Percentiles rank a stretch among this genome's conserved stretches.
Evolutionary conservation across 768 basidiomycete species (phyloP).

Genomic region (Lanmaoa rubissima): DNA sequence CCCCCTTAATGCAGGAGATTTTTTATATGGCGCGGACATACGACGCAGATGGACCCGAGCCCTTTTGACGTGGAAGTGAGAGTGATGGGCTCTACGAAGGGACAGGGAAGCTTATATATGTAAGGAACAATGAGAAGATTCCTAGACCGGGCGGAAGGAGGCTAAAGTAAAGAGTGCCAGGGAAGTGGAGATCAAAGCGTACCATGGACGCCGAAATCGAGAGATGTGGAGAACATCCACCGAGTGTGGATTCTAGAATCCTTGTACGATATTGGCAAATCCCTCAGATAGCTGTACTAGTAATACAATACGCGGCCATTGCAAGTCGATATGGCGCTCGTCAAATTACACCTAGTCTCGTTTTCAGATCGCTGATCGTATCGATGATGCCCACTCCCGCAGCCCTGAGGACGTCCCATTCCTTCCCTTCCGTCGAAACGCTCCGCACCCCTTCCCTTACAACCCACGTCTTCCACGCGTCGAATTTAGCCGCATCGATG

Average conservation of each 20-base stretch:
- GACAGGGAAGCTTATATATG: neutral
- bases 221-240: neutral
- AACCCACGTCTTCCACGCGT: slow-evolving; percentile 50
- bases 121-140: neutral
- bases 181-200: neutral
- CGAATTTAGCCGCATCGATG: slow-evolving; percentile 46
- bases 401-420: slow-evolving; percentile 38
- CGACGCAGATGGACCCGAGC: neutral
- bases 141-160: neutral
- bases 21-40: neutral
- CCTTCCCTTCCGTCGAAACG: slow-evolving; percentile 31
- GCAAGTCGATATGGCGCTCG: neutral
- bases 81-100: neutral
- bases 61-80: neutral
- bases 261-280: no score
- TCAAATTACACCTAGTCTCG: slow-evolving; percentile 13
- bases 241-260: no score
- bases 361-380: slow-evolving; percentile 28
- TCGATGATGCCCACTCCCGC: slow-evolving; percentile 37
- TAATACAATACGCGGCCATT: neutral
- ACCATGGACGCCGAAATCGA: neutral
- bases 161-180: neutral
- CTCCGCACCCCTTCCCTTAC: slow-evolving; percentile 49
- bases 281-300: neutral
- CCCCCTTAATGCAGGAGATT: slow-evolving; percentile 66